Evolutionary conservation across 140 eudicot genomes (phyloP).

Genomic region (Bidens hawaiensis): DNA sequence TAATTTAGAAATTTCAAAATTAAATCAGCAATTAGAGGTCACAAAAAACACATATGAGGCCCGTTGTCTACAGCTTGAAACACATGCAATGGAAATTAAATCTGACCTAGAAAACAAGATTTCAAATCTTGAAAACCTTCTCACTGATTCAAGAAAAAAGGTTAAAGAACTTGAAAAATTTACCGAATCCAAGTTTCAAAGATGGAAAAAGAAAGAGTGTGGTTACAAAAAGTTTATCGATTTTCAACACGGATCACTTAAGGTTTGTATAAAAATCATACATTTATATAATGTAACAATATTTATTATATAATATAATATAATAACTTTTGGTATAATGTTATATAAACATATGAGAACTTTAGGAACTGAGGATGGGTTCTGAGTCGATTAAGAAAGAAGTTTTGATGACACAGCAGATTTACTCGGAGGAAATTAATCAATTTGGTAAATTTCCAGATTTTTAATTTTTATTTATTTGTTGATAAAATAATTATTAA

Average conservation of each 20-base stretch:
- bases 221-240: constrained; percentile 60
- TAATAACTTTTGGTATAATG: neutral
- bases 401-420: constrained; percentile 39
- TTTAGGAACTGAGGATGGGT: constrained; percentile 52
- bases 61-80: constrained; percentile 39
- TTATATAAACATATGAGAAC: neutral
- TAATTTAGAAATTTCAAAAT: constrained; percentile 37
- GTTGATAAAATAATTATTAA: too few relatives aligned
- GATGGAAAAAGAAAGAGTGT: constrained; percentile 72
- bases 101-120: constrained; percentile 56
- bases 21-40: constrained; percentile 47
- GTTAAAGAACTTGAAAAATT: constrained; percentile 68
- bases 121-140: constrained; percentile 45
- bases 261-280: constrained; percentile 37
- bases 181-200: constrained; percentile 46
- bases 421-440: constrained; percentile 58
- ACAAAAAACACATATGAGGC: constrained; percentile 38
- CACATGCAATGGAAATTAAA: constrained; percentile 39
- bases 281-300: neutral
- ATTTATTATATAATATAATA: too few relatives aligned
- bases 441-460: constrained; percentile 46
- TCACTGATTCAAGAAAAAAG: constrained; percentile 55
- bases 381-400: constrained; percentile 68
- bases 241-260: constrained; percentile 53
- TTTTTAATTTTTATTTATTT: neutral